Evolutionary conservation across 2,329 filamentous ascomycete genomes (phyloP).

Genomic region (Monilinia polystroma): DNA sequence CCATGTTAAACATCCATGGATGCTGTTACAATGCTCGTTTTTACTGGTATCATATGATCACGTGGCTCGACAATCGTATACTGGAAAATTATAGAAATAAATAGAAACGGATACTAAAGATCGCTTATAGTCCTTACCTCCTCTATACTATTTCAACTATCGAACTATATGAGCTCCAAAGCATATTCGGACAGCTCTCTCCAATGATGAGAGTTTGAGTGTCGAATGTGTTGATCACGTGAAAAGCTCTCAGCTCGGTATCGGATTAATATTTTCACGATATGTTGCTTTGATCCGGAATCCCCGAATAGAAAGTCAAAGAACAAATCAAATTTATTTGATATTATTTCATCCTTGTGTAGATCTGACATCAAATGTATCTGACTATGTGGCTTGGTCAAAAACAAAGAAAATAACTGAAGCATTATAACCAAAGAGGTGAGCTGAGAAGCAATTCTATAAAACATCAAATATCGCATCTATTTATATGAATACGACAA

Average conservation of each 20-base stretch:
- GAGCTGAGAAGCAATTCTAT: background rate
- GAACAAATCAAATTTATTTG: background rate
- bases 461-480: background rate
- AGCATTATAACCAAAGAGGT: background rate
- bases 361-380: background rate
- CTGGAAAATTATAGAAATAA: too few relatives aligned
- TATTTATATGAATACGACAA: background rate
- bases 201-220: too few relatives aligned
- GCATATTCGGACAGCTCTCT: too few relatives aligned
- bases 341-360: background rate
- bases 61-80: too few relatives aligned
- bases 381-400: background rate
- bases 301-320: background rate
- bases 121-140: too few relatives aligned
- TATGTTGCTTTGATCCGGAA: background rate
- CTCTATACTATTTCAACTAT: too few relatives aligned
- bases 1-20: too few relatives aligned
- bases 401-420: background rate
- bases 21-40: too few relatives aligned
- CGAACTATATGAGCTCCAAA: too few relatives aligned
- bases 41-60: too few relatives aligned
- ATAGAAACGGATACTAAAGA: too few relatives aligned
- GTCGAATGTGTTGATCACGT: background rate
- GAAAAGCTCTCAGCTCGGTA: background rate
- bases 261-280: background rate